phyloP scores from a whole-genome alignment of 768 basidiomycete genomes.

The Chalciporus sphaerocephalus region DNA sequence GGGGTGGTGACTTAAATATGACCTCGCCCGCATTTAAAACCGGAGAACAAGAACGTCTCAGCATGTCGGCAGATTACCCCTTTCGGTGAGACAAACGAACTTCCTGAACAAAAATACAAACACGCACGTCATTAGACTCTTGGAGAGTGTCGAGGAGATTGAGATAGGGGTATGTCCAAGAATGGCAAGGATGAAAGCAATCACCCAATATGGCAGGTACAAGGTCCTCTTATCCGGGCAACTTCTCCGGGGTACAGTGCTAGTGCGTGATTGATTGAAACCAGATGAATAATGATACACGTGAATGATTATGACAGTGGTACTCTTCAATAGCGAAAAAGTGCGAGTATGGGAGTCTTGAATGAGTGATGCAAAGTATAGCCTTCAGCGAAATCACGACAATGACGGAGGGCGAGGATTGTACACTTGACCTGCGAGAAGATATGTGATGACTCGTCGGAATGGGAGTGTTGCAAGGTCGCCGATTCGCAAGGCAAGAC shows the following conservation, averaged over 20 bases:
- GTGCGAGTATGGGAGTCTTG: neutral
- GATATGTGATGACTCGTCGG: slow-evolving; percentile 20
- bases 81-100: slow-evolving; percentile 19
- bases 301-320: slow-evolving; percentile 8
- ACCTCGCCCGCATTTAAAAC: neutral
- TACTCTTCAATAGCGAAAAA: slow-evolving; percentile 3
- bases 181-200: slow-evolving; percentile 28
- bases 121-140: slow-evolving; percentile 6
- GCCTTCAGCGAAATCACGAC: slow-evolving; percentile 11
- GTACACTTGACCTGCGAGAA: slow-evolving; percentile 25
- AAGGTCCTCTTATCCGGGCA: slow-evolving; percentile 6
- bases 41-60: slow-evolving; percentile 18
- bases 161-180: slow-evolving; percentile 17
- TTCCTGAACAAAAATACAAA: slow-evolving; percentile 27
- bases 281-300: slow-evolving; percentile 16
- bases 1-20: slow-evolving; percentile 15
- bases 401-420: slow-evolving; percentile 13
- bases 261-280: neutral
- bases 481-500: slow-evolving; percentile 28
- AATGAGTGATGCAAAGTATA: slow-evolving; percentile 1
- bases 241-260: neutral
- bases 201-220: slow-evolving; percentile 26
- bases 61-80: neutral
- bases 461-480: slow-evolving; percentile 28
- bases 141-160: neutral